Evolutionary conservation across 306 rosid genomes (phyloP).

Genomic region (Betula pendula): DNA sequence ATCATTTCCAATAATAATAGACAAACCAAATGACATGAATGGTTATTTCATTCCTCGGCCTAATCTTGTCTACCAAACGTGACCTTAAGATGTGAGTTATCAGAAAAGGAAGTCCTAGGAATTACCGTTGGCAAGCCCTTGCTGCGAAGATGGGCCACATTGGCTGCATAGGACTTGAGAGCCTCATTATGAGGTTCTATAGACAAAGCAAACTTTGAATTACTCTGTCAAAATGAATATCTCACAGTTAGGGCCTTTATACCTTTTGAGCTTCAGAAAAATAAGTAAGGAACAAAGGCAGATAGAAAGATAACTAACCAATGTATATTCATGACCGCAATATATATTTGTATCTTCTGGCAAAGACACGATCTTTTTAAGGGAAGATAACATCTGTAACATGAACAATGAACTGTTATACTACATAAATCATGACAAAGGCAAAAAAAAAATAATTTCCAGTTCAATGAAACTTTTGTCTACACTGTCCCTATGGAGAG

Average conservation of each 20-base stretch:
- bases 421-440: constrained; percentile 11
- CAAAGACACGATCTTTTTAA: constrained; percentile 65
- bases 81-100: not conserved
- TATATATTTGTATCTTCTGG: constrained; percentile 78
- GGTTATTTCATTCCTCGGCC: too few relatives aligned
- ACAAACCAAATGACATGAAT: too few relatives aligned
- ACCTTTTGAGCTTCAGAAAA: constrained; percentile 7
- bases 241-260: constrained; percentile 29
- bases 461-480: constrained; percentile 5
- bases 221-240: constrained; percentile 55
- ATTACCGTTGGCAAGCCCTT: constrained; percentile 93
- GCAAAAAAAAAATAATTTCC: not conserved
- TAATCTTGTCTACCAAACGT: too few relatives aligned
- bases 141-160: constrained; percentile 62
- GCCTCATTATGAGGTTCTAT: constrained; percentile 84
- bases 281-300: constrained; percentile 16
- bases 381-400: constrained; percentile 81
- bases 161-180: constrained; percentile 76
- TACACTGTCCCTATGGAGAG: not conserved
- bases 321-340: constrained; percentile 85
- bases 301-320: constrained; percentile 51
- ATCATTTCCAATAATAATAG: too few relatives aligned
- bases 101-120: not conserved
- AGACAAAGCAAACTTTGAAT: constrained; percentile 84
- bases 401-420: constrained; percentile 23